Percentiles rank a stretch among this genome's conserved stretches.
phyloP scores from a whole-genome alignment of 345 rosid genomes.

The Lumnitzera littorea region DNA sequence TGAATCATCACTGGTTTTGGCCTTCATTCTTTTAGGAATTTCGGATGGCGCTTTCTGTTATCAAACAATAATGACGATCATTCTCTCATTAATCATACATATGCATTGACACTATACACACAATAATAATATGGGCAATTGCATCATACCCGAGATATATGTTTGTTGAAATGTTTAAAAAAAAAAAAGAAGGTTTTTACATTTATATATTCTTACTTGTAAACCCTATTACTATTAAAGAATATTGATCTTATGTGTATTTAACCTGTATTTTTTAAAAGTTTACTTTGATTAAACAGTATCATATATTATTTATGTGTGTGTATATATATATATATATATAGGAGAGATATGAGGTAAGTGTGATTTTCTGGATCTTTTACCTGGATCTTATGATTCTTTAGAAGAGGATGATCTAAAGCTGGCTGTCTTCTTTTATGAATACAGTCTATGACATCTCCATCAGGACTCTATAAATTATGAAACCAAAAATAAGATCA shows the following conservation, averaged over 20 bases:
- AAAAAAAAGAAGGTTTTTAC: too few relatives aligned
- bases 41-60: slow-evolving; percentile 53
- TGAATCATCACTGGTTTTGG: slow-evolving; percentile 14
- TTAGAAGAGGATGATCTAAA: slow-evolving; percentile 87
- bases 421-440: slow-evolving; percentile 82
- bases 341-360: not conserved
- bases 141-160: too few relatives aligned
- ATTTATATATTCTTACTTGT: too few relatives aligned
- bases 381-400: slow-evolving; percentile 97
- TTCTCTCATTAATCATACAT: not conserved
- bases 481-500: not conserved
- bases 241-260: too few relatives aligned
- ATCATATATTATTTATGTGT: too few relatives aligned
- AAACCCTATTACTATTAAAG: too few relatives aligned
- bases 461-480: slow-evolving; percentile 59
- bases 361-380: not conserved
- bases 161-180: too few relatives aligned
- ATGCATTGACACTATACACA: not conserved
- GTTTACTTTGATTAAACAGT: too few relatives aligned
- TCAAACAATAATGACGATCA: not conserved
- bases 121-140: too few relatives aligned
- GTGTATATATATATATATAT: too few relatives aligned
- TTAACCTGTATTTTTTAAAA: too few relatives aligned
- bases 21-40: slow-evolving; percentile 9
- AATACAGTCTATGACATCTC: slow-evolving; percentile 89